Conservation (phyloP, 805 yeast species). For the Wickerhamiella alocasiicola region DNA sequence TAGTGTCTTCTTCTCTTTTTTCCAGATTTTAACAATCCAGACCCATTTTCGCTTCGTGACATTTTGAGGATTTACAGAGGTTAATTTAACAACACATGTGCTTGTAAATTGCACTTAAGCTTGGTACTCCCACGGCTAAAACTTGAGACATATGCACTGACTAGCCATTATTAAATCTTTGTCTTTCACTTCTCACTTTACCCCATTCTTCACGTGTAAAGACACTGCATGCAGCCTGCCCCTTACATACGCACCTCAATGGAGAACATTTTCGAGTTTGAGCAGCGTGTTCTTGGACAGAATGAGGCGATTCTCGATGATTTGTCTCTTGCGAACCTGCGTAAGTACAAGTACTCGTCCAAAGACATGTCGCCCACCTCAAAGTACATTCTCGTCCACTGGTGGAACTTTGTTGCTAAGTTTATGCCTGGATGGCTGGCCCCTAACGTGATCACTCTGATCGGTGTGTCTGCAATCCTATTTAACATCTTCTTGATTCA, state of each 20-base stretch:
- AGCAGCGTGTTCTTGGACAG: slow-evolving; percentile 21
- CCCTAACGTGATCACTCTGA: slow-evolving; percentile 78
- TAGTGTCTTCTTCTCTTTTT: too few relatives aligned
- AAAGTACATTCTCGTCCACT: slow-evolving; percentile 58
- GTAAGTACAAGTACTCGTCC: slow-evolving; percentile 24
- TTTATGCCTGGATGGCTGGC: slow-evolving; percentile 88
- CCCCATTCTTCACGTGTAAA: too few relatives aligned
- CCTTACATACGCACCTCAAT: background rate
- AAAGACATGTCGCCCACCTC: slow-evolving; percentile 79
- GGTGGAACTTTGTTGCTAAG: slow-evolving; percentile 63
- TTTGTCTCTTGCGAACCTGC: slow-evolving; percentile 17
- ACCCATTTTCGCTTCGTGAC: too few relatives aligned
- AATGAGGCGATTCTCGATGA: slow-evolving; percentile 19
- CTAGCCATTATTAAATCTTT: too few relatives aligned
- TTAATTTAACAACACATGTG: too few relatives aligned
- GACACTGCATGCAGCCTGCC: too few relatives aligned
- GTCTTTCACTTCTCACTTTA: too few relatives aligned
- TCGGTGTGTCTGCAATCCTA: slow-evolving; percentile 65
- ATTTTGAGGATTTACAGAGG: too few relatives aligned
- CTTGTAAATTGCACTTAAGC: too few relatives aligned
- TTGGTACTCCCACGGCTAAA: too few relatives aligned
- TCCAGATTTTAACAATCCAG: too few relatives aligned
- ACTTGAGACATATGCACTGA: too few relatives aligned
- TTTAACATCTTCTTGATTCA: slow-evolving; percentile 53
- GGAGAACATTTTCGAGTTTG: slow-evolving; percentile 19